Evolutionary conservation across 2,329 filamentous ascomycete species (phyloP).

Genomic region (Cytospora piceicola): DNA sequence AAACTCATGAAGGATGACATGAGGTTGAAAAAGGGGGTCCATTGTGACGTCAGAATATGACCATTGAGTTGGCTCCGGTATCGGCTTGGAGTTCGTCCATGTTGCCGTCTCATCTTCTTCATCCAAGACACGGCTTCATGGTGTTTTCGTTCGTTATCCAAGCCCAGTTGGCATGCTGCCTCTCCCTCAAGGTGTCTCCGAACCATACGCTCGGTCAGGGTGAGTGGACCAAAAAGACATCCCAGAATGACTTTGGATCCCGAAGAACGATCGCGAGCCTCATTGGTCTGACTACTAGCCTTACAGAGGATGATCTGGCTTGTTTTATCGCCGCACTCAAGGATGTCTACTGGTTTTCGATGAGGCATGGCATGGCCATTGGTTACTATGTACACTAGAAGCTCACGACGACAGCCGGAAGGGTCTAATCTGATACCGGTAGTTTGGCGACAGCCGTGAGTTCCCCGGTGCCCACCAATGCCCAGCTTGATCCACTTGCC

Average conservation of each 20-base stretch:
- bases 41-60: slow-evolving; percentile 25
- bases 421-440: neutral
- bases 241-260: no score
- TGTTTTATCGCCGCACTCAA: no score
- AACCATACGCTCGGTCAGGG: neutral
- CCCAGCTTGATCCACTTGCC: slow-evolving; percentile 24
- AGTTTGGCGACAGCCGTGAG: neutral
- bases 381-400: neutral
- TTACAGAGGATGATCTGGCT: no score
- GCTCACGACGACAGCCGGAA: neutral
- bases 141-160: neutral
- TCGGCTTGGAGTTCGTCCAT: slow-evolving; percentile 6
- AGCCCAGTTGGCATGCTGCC: neutral
- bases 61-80: slow-evolving; percentile 19
- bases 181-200: neutral
- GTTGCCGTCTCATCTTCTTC: neutral
- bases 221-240: no score
- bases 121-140: neutral
- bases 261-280: no score
- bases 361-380: neutral
- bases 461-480: neutral
- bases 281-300: no score
- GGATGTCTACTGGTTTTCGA: no score
- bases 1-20: neutral
- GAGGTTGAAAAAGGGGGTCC: slow-evolving; percentile 4